Evolutionary conservation across 2,329 filamentous ascomycete genomes (phyloP).

Genomic region (Penicillium sp.): DNA sequence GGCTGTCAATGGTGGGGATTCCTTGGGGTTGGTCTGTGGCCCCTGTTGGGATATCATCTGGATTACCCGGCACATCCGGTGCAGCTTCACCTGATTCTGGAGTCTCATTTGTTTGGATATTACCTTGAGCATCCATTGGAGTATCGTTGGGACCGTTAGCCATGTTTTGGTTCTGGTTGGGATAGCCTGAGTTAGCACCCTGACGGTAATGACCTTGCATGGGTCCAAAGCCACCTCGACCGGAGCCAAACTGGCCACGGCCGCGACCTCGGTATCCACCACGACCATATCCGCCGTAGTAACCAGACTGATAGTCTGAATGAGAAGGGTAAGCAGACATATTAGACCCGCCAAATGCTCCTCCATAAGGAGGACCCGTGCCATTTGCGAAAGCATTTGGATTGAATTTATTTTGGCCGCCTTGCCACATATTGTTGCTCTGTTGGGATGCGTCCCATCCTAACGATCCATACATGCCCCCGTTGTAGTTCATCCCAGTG

Average conservation of each 20-base stretch:
- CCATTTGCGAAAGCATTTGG: slow-evolving; percentile 71
- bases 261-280: slow-evolving; percentile 61
- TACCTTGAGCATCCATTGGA: slow-evolving; percentile 4
- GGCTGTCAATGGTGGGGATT: slow-evolving; percentile 30
- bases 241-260: slow-evolving; percentile 54
- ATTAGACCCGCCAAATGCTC: slow-evolving; percentile 68
- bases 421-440: slow-evolving; percentile 67
- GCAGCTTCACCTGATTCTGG: background rate
- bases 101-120: slow-evolving; percentile 22
- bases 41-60: background rate
- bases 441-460: slow-evolving; percentile 73
- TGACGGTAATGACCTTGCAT: slow-evolving; percentile 39
- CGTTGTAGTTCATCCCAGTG: slow-evolving; percentile 65
- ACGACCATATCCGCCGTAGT: slow-evolving; percentile 68
- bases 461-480: slow-evolving; percentile 63
- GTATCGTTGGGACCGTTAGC: slow-evolving; percentile 28
- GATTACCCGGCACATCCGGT: background rate
- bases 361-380: slow-evolving; percentile 80
- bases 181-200: slow-evolving; percentile 35
- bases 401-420: slow-evolving; percentile 86
- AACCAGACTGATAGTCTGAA: slow-evolving; percentile 72
- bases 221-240: slow-evolving; percentile 39
- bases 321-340: slow-evolving; percentile 64
- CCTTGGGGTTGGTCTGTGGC: slow-evolving; percentile 17
- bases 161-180: slow-evolving; percentile 32